Base-by-base conservation (phyloP, 495 filamentous ascomycete genomes). In the Rostrohypoxylon terebratum region DNA sequence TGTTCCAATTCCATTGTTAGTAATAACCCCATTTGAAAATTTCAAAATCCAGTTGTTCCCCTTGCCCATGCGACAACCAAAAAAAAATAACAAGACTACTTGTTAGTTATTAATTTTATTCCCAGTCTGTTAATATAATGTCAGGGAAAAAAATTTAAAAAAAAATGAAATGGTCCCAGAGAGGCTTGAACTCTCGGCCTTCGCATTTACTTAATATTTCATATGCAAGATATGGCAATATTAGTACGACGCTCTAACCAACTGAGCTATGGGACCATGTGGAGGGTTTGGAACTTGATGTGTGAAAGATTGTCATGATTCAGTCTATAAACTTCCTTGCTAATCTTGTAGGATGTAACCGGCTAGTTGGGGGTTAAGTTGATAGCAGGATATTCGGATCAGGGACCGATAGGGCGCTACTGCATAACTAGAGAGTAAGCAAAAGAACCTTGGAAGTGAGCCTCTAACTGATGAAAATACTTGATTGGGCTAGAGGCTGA, bases 191-290 rank as follows among this genome's bases (percentile, higher is more conserved):
- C 58, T 57, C 47, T 45, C 55, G 66, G 55, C 58, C 66, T 68
- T 68, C 58, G 66, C 66, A 62, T 68, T 48, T 36, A 38, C 59
- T 63, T 31, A 21, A 63, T 38, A 63, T 63, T 36, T 53, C 48
- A 23, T 28, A 57, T 20, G 10, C 21, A 33, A 1, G 18, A 31
- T 48, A 13, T 10, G 23, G 40, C 1, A 25, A 57, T 36, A 62
- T 68, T 68, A 68, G 66, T 68, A 68, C 66, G 66, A 68, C 66
- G 66, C 66, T 68, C 66, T 68, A 31, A 68, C 65, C 65, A 55
- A 61, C 65, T 68, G 65, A 68, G 65, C 65, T 68, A 68, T 59
- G 42, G 53, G 65, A 68, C 40, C 65, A 3, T 14, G n/a, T n/a
- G n/a, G n/a, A n/a, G n/a, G n/a, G n/a, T n/a, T n/a, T n/a, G n/a